Evolutionary conservation across 345 rosid species (phyloP).

Genomic region (Rhizophora mangle): DNA sequence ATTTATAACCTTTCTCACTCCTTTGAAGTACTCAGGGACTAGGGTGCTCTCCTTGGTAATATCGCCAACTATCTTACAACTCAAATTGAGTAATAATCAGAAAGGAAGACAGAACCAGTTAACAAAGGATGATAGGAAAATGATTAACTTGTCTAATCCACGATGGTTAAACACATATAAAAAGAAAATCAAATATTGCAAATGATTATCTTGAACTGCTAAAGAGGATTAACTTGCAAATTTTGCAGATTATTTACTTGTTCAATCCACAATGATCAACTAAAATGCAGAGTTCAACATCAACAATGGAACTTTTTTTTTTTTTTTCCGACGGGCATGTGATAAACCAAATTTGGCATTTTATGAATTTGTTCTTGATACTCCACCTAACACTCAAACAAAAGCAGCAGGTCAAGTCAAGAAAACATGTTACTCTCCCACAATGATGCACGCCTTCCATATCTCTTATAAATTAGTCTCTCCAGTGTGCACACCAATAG

Average conservation of each 20-base stretch:
- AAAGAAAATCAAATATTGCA: too few species aligned
- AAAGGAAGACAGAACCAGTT: neutral
- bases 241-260: too few species aligned
- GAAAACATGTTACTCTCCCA: neutral
- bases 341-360: neutral
- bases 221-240: too few species aligned
- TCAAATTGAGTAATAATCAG: neutral
- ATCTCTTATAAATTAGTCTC: neutral
- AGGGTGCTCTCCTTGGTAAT: slow-evolving; percentile 69
- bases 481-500: neutral
- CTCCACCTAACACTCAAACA: neutral
- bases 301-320: too few species aligned
- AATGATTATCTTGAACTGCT: too few species aligned
- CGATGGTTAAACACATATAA: too few species aligned
- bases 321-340: too few species aligned
- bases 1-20: slow-evolving; percentile 82
- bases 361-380: neutral
- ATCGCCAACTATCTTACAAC: slow-evolving; percentile 67
- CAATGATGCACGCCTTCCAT: neutral
- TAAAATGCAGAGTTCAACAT: too few species aligned
- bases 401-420: neutral
- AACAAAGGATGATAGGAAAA: slow-evolving; percentile 8
- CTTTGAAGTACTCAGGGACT: slow-evolving; percentile 65
- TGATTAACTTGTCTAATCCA: neutral
- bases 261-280: too few species aligned